These are phyloP conservation scores for Leccinum colubrinum DNA, from an alignment of 1,284 basidiomycete genomes.

Conservation along the genomic window DNA sequence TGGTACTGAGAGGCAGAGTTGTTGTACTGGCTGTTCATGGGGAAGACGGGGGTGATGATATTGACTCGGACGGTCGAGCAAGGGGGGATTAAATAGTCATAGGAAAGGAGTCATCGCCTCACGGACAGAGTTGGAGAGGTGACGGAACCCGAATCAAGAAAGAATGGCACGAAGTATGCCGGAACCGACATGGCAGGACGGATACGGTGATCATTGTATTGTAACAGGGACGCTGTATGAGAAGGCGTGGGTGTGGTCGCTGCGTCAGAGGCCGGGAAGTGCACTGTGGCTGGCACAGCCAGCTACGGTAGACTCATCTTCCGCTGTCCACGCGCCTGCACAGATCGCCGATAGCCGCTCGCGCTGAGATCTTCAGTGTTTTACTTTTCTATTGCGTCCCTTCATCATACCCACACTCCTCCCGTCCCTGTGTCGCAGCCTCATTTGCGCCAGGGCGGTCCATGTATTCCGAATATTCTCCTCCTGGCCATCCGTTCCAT, in stretches of 20 bases:
- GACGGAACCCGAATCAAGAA: constrained; percentile 24
- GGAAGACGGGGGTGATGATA: constrained; percentile 13
- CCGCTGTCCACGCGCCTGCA: constrained; percentile 15
- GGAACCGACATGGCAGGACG: constrained; percentile 30
- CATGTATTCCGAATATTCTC: not conserved
- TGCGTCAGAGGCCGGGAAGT: constrained; percentile 10
- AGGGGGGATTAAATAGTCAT: constrained; percentile 25
- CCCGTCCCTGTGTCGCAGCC: constrained; percentile 6
- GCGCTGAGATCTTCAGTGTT: not conserved
- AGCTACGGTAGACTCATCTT: constrained; percentile 18
- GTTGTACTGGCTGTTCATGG: constrained; percentile 45
- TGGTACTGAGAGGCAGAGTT: constrained; percentile 32
- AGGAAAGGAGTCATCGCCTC: constrained; percentile 30
- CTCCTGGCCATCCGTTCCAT: not conserved
- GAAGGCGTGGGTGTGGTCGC: constrained; percentile 7
- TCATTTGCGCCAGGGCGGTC: constrained; percentile 11
- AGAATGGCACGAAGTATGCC: constrained; percentile 21
- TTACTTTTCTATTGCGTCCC: not conserved
- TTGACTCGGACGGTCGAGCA: constrained; percentile 1
- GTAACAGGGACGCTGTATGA: constrained; percentile 15
- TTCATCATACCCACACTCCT: constrained; percentile 1
- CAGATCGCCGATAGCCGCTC: constrained; percentile 18
- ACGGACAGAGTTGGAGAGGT: constrained; percentile 11
- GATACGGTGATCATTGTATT: constrained; percentile 19
- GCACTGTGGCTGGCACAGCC: constrained; percentile 15